Base-by-base conservation (phyloP, 345 rosid species). In the Bruguiera parviflora region DNA sequence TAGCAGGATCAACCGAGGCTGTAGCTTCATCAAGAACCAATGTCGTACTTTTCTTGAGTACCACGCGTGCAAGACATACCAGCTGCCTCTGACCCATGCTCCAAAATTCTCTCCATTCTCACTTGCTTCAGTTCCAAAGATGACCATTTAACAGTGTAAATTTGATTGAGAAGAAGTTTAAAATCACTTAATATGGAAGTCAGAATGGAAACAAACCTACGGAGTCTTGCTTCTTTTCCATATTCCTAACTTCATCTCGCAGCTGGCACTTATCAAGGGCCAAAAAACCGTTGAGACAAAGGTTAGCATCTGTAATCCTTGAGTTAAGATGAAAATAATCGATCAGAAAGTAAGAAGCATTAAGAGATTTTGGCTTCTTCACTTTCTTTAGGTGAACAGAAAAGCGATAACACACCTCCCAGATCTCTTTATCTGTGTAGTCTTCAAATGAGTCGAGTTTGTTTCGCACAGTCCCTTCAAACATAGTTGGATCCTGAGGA, bases 61-160 rank as follows among this genome's bases (percentile, higher is more conserved):
- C 81, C 57, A 89, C 96, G 16, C 97, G 87, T 0, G 92, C 96
- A 0, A 93, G 86, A 74, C 97, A 93, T 2, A 88, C 87, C 1
- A 93, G 82, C 73, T 91, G 97, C 71, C 94, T 83, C 79, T 93
- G 97, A 8, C 97, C 97, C 91, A 89, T 83, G 68, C 98, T 93
- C 97, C 97, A n/a, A n/a, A 91, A 65, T 91, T 93, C 74, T 89
- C 97, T 73, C 98, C 97, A 73, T 93, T 88, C 68, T 91, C 94
- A 0, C 73, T 75, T 29, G 88, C 98, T 85, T 79, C 61, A 64
- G 24, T 39, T 67, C n/a, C n/a, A n/a, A n/a, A n/a, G n/a, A n/a
- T n/a, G n/a, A n/a, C 24, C 72, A 67, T 32, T 7, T 2, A 7
- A 18, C n/a, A 53, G 18, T 27, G 16, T 59, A 22, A 49, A 28